Evolutionary conservation across 768 basidiomycete genomes (phyloP).

Genomic region (Amanita rimosa): DNA sequence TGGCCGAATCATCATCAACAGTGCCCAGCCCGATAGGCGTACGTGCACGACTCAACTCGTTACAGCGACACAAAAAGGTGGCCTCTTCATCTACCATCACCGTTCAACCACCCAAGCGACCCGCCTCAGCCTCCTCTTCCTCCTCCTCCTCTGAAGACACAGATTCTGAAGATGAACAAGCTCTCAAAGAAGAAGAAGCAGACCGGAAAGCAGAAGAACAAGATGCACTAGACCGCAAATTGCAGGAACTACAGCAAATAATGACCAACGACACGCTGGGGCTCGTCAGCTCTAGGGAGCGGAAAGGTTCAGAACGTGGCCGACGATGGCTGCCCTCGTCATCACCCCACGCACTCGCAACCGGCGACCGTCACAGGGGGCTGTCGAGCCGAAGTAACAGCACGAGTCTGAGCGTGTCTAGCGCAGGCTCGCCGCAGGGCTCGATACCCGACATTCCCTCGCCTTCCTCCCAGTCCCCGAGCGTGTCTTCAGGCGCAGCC

Average conservation of each 20-base stretch:
- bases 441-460: slow-evolving; percentile 81
- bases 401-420: slow-evolving; percentile 65
- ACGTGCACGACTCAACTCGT: slow-evolving; percentile 60
- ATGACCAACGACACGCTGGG: slow-evolving; percentile 69
- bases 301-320: slow-evolving; percentile 34
- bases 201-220: slow-evolving; percentile 59
- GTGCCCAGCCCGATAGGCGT: slow-evolving; percentile 48
- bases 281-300: slow-evolving; percentile 37
- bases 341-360: slow-evolving; percentile 23
- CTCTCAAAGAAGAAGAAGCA: slow-evolving; percentile 56
- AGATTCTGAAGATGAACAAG: slow-evolving; percentile 47
- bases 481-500: slow-evolving; percentile 42
- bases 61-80: slow-evolving; percentile 43
- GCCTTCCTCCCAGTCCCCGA: slow-evolving; percentile 45
- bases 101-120: slow-evolving; percentile 38
- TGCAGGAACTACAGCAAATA: slow-evolving; percentile 56
- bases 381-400: slow-evolving; percentile 32
- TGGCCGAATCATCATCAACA: slow-evolving; percentile 22
- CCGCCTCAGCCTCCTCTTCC: slow-evolving; percentile 39
- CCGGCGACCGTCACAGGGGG: slow-evolving; percentile 19
- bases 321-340: slow-evolving; percentile 19
- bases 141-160: slow-evolving; percentile 42
- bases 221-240: slow-evolving; percentile 53
- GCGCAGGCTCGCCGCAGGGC: slow-evolving; percentile 60
- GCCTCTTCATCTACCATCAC: slow-evolving; percentile 67